A percentile compares a stretch with the other conserved stretches of the same genome.
phyloP scores from a whole-genome alignment of 2,329 filamentous ascomycete species.

The Fusarium sp. region DNA sequence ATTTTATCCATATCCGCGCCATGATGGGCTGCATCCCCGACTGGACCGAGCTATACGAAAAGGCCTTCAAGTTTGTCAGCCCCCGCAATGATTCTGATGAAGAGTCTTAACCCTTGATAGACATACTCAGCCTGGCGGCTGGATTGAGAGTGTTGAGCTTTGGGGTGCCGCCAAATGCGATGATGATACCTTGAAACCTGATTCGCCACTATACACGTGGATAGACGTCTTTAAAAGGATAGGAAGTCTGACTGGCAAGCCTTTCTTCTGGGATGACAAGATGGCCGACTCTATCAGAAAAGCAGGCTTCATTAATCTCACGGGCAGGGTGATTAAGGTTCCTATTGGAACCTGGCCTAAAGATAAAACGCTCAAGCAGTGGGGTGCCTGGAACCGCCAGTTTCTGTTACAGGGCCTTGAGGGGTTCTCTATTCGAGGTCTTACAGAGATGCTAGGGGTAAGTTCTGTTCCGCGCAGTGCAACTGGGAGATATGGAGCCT shows the following conservation, averaged over 20 bases:
- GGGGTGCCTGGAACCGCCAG: constrained; percentile 42
- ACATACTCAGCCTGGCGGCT: constrained; percentile 30
- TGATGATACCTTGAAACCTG: constrained; percentile 36
- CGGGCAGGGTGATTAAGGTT: constrained; percentile 32
- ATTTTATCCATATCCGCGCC: constrained; percentile 69
- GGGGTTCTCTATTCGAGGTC: constrained; percentile 37
- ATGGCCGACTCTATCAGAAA: constrained; percentile 26
- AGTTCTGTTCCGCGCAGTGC: neutral
- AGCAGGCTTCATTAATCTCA: constrained; percentile 36
- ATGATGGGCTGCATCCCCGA: constrained; percentile 49
- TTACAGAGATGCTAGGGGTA: constrained; percentile 36
- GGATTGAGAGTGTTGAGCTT: constrained; percentile 35
- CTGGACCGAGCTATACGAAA: constrained; percentile 62
- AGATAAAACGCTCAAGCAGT: constrained; percentile 44
- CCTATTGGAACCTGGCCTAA: constrained; percentile 46
- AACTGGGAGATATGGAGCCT: neutral
- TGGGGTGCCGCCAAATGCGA: constrained; percentile 39
- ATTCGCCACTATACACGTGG: constrained; percentile 37
- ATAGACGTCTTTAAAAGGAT: constrained; percentile 22
- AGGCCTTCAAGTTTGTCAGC: constrained; percentile 56
- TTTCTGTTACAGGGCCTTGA: constrained; percentile 40
- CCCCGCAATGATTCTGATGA: constrained; percentile 46
- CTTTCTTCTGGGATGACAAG: constrained; percentile 28
- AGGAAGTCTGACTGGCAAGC: constrained; percentile 30
- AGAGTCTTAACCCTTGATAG: constrained; percentile 41